A percentile compares a stretch with the other conserved stretches of the same genome.
Evolutionary conservation across 345 rosid species (phyloP).

Genomic region (Rhizophora apiculata): DNA sequence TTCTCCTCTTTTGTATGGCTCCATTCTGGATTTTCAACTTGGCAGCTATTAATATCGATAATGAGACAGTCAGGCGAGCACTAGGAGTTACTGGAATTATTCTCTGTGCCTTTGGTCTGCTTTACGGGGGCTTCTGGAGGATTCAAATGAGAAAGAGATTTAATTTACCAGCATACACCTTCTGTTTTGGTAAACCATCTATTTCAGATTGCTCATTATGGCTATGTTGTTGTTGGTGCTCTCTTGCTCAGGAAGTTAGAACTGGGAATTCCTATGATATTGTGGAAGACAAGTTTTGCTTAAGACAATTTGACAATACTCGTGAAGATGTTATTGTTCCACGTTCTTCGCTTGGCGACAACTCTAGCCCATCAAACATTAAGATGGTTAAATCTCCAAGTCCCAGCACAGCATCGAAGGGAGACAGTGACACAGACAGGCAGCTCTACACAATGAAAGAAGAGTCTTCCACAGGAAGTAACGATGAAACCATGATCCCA

Average conservation of each 20-base stretch:
- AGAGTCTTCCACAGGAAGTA: conserved; percentile 33
- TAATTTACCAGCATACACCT: conserved; percentile 68
- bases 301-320: conserved; percentile 20
- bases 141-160: conserved; percentile 87
- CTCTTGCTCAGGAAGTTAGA: conserved; percentile 90
- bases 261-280: conserved; percentile 74
- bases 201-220: conserved; percentile 68
- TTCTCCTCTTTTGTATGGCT: conserved; percentile 78
- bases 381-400: conserved; percentile 39
- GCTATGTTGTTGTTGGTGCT: conserved; percentile 92
- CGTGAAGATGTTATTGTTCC: conserved; percentile 46
- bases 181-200: conserved; percentile 57
- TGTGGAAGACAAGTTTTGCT: conserved; percentile 53
- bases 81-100: conserved; percentile 61
- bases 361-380: conserved; percentile 32
- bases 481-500: conserved; percentile 55
- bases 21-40: conserved; percentile 91
- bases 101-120: conserved; percentile 78
- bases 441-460: conserved; percentile 44
- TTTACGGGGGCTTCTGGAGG: conserved; percentile 98
- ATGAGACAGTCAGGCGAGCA: conserved; percentile 58
- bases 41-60: conserved; percentile 76
- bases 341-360: conserved; percentile 32
- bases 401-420: conserved; percentile 45
- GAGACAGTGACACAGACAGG: conserved; percentile 37